A percentile compares a stretch with the other conserved stretches of the same genome.
These are phyloP conservation scores for Silene latifolia DNA, from an alignment of 148 eudicot species.

Conservation along the genomic window DNA sequence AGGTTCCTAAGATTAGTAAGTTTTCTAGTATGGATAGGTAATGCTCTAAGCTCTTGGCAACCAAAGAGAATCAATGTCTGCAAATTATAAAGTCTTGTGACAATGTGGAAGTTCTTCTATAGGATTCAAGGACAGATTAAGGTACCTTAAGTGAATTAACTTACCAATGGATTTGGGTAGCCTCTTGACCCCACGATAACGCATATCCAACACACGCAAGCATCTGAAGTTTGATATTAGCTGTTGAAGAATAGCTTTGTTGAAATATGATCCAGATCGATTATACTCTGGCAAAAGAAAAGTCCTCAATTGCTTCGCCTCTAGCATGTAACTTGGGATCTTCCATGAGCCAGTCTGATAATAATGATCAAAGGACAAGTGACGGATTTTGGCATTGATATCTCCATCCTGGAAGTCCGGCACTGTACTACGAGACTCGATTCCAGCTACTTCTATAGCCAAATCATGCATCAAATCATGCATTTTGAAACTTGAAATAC, in stretches of 20 bases:
- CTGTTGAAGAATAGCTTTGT: not conserved
- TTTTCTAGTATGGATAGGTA: slow-evolving; percentile 14
- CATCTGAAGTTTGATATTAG: slow-evolving; percentile 6
- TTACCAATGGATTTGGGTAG: slow-evolving; percentile 22
- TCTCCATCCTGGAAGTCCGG: not conserved
- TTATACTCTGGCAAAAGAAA: slow-evolving; percentile 9
- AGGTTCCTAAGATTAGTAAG: slow-evolving; percentile 17
- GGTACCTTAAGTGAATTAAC: slow-evolving; percentile 25
- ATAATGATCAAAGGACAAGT: not conserved
- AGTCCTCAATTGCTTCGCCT: slow-evolving; percentile 17
- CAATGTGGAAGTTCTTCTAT: slow-evolving; percentile 18
- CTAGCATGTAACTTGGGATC: not conserved
- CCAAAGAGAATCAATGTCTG: slow-evolving; percentile 26
- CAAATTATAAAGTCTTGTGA: slow-evolving; percentile 33
- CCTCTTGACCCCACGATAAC: not conserved
- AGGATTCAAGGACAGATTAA: slow-evolving; percentile 14
- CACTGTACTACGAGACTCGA: not conserved
- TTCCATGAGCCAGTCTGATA: not conserved
- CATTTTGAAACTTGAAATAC: slow-evolving; percentile 20
- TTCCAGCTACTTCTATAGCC: slow-evolving; percentile 21
- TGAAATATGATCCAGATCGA: not conserved
- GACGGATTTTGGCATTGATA: not conserved
- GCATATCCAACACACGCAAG: slow-evolving; percentile 23
- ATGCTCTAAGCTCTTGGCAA: not conserved
- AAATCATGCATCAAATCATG: slow-evolving; percentile 32